These are phyloP conservation scores for Firmiana major DNA, from an alignment of 345 rosid genomes.

Conservation along the genomic window DNA sequence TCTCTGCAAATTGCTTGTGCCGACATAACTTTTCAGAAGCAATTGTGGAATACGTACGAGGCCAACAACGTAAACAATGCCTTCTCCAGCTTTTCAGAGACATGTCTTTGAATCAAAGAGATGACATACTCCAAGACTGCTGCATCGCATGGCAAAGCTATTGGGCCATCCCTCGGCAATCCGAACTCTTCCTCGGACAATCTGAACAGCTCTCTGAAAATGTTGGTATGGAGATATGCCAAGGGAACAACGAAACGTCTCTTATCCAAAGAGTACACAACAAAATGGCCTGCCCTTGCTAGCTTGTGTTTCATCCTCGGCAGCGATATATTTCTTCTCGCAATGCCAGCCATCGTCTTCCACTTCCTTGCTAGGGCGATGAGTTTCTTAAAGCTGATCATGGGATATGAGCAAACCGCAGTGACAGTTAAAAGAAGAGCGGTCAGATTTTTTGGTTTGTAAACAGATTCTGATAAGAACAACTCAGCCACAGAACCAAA, in stretches of 20 bases:
- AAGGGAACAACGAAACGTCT: constrained; percentile 35
- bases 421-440: not conserved
- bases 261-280: constrained; percentile 27
- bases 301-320: not conserved
- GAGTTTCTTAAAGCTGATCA: constrained; percentile 23
- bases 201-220: constrained; percentile 32
- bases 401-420: not conserved
- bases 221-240: constrained; percentile 20
- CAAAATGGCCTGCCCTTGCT: constrained; percentile 28
- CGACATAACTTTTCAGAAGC: not conserved
- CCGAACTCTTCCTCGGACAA: constrained; percentile 36
- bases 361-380: constrained; percentile 18
- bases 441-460: not conserved
- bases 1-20: not conserved
- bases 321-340: constrained; percentile 2
- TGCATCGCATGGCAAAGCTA: constrained; percentile 32
- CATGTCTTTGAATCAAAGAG: constrained; percentile 4
- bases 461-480: not conserved
- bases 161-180: constrained; percentile 31
- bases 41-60: not conserved
- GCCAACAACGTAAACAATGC: constrained; percentile 14
- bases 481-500: not conserved
- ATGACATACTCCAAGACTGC: constrained; percentile 23
- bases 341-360: constrained; percentile 22
- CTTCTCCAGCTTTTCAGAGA: constrained; percentile 9